Conservation (phyloP, 768 basidiomycete genomes). For the Hypsizygus marmoreus region DNA sequence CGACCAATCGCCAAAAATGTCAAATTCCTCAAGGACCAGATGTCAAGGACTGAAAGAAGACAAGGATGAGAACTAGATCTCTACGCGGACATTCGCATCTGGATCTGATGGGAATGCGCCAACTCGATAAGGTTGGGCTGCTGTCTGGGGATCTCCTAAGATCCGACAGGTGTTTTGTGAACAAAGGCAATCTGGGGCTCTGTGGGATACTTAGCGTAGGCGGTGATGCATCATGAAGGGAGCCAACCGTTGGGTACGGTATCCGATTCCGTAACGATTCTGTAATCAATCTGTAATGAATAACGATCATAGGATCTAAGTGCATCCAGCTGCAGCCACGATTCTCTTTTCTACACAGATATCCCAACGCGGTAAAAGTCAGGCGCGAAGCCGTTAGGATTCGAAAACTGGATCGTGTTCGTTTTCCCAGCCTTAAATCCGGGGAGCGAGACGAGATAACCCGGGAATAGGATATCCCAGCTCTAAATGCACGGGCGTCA, state of each 20-base stretch:
- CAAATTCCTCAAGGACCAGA: too few relatives aligned
- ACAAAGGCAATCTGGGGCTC: conserved; percentile 11
- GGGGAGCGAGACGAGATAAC: conserved; percentile 41
- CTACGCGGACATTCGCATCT: conserved; percentile 3
- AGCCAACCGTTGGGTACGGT: too few relatives aligned
- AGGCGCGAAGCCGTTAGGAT: conserved; percentile 42
- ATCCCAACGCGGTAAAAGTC: conserved; percentile 46
- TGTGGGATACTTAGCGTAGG: too few relatives aligned
- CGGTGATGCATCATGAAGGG: too few relatives aligned
- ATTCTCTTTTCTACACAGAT: conserved; percentile 17
- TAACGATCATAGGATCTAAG: not conserved
- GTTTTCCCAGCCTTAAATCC: conserved; percentile 47
- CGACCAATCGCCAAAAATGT: too few relatives aligned
- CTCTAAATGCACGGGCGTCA: conserved; percentile 28
- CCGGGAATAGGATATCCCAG: conserved; percentile 46
- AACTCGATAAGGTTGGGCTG: conserved; percentile 1
- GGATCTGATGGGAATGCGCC: conserved; percentile 7
- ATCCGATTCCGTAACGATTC: too few relatives aligned
- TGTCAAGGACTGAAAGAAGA: too few relatives aligned
- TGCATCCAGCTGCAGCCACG: not conserved
- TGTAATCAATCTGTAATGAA: too few relatives aligned
- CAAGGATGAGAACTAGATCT: conserved; percentile 9
- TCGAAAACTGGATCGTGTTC: conserved; percentile 47
- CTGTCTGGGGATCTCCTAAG: not conserved
- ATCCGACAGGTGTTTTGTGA: conserved; percentile 3